These are phyloP conservation scores for Cladosporium austrohemisphaericum DNA, from an alignment of 2,329 filamentous ascomycete species.

Conservation along the genomic window DNA sequence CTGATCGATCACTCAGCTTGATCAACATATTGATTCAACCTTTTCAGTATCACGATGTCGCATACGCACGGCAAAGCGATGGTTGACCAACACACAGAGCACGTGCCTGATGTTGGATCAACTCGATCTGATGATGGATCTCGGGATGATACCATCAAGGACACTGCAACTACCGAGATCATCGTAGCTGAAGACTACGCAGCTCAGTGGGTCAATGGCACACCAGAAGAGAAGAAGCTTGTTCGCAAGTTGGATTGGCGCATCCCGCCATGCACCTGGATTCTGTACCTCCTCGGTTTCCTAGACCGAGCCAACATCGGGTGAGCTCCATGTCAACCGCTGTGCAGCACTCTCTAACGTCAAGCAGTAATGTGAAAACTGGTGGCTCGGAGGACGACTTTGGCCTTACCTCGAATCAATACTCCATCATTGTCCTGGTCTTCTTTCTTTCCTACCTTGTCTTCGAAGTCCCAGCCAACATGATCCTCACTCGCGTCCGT, in stretches of 20 bases:
- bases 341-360: constrained; percentile 4
- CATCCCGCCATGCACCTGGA: constrained; percentile 62
- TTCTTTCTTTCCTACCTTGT: constrained; percentile 72
- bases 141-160: background rate
- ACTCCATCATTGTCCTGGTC: constrained; percentile 55
- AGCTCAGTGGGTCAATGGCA: background rate
- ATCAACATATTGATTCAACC: too few species aligned
- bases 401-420: constrained; percentile 6
- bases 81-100: background rate
- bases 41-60: background rate
- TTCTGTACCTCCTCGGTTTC: constrained; percentile 33
- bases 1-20: too few species aligned
- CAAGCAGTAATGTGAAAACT: constrained; percentile 1
- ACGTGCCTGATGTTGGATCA: background rate
- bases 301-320: constrained; percentile 18
- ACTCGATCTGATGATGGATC: background rate
- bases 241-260: constrained; percentile 67
- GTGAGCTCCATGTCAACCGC: constrained; percentile 12
- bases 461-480: constrained; percentile 68
- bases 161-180: background rate
- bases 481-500: constrained; percentile 65
- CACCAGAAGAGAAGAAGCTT: constrained; percentile 48
- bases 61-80: background rate
- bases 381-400: constrained; percentile 45
- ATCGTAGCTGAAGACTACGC: background rate